Percentiles rank a stretch among this genome's conserved stretches.
Evolutionary conservation across 106 monocot species (phyloP).

Genomic region (Chionographis japonica): DNA sequence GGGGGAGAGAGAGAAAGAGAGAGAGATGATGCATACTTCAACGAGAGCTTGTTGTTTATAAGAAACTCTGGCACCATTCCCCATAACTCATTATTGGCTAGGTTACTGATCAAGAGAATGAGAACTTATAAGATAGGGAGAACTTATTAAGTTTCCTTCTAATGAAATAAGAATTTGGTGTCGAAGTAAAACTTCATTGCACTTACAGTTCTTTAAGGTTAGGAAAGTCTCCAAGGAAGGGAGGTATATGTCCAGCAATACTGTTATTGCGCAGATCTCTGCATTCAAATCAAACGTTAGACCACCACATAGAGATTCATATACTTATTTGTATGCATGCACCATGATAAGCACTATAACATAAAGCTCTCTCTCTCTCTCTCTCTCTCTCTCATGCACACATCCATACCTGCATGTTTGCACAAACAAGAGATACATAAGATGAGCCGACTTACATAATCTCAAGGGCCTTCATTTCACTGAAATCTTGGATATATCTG

Average conservation of each 20-base stretch:
- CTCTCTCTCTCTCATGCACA: not conserved
- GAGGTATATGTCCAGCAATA: not conserved
- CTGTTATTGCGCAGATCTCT: constrained; percentile 4
- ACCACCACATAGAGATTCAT: no score
- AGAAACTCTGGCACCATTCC: constrained; percentile 1
- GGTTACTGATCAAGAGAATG: not conserved
- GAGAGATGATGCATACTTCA: not conserved
- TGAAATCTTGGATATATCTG: not conserved
- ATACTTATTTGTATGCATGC: no score
- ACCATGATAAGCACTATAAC: no score
- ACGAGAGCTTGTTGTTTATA: not conserved
- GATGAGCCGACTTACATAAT: constrained; percentile 1
- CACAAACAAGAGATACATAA: no score
- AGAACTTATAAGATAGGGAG: not conserved
- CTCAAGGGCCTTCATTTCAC: constrained; percentile 3
- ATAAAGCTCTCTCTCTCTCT: no score
- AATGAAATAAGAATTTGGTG: not conserved
- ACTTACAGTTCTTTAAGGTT: constrained; percentile 3
- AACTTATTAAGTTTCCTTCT: no score
- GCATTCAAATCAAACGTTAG: no score
- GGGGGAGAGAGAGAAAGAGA: no score
- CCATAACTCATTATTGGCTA: not conserved
- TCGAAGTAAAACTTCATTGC: not conserved
- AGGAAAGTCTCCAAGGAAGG: not conserved
- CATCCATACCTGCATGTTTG: not conserved